Conservation (phyloP, 208 protist species). For the Trypanosoma scelopori region DNA sequence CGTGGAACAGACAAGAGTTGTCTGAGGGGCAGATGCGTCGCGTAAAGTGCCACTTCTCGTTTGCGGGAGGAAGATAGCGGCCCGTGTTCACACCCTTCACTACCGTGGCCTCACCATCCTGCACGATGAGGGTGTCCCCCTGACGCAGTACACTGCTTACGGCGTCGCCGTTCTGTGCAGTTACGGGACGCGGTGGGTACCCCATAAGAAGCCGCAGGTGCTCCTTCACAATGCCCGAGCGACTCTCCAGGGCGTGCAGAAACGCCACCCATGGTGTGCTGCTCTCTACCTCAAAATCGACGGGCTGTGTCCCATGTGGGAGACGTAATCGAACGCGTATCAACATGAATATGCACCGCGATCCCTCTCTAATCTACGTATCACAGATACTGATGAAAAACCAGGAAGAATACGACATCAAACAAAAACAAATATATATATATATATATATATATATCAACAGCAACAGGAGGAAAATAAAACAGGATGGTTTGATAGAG, state of each 20-base stretch:
- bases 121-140: conserved; percentile 77
- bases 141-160: conserved; percentile 39
- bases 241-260: conserved; percentile 31
- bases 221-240: conserved; percentile 38
- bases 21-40: conserved; percentile 90
- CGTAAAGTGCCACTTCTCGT: conserved; percentile 77
- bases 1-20: conserved; percentile 95
- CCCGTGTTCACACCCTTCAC: conserved; percentile 50
- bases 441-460: too few relatives aligned
- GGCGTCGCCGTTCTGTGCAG: conserved; percentile 28
- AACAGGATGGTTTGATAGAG: conserved; percentile 3
- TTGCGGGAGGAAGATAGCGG: conserved; percentile 77
- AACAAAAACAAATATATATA: conserved; percentile 5
- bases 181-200: conserved; percentile 78
- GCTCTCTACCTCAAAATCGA: conserved; percentile 46
- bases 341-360: conserved; percentile 11
- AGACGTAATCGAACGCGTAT: conserved; percentile 72
- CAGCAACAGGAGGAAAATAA: conserved; percentile 26
- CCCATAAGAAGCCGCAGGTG: conserved; percentile 62
- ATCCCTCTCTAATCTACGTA: background rate
- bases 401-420: conserved; percentile 5
- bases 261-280: conserved; percentile 41
- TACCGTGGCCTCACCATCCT: conserved; percentile 76
- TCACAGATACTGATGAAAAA: conserved; percentile 13
- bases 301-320: conserved; percentile 41